Base-by-base conservation (phyloP, 2,329 filamentous ascomycete species). In the Ophiosphaerella narmari region DNA sequence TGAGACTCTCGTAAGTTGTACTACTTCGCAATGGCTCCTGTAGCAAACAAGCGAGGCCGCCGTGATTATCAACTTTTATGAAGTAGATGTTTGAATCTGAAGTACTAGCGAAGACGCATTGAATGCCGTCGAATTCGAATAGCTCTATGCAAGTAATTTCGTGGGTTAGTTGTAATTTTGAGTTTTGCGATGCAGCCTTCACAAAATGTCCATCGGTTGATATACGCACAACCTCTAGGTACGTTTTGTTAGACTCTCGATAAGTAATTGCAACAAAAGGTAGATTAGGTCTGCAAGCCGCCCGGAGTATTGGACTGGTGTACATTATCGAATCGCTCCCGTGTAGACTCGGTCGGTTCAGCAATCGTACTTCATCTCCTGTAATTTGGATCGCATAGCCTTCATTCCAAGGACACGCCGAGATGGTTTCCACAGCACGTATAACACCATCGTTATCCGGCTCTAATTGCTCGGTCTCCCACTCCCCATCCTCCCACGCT, bases 121-220 rank as follows among this genome's bases (percentile, higher is more conserved):
- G 39, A 6, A 32, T 42, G 2, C 59, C 59, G 12, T 49, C 18
- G 8, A 68, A 50, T 1, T 57, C 46, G 8, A 74, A 42, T 13
- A 73, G 54, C 39, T 72, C 65, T 34, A 74, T 44, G 42, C 70
- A 73, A 6, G 71, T 70, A 14, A 69, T 59, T 34, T 74, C 71
- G 23, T 55, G 46, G 16, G 52, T 44, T 16, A 73, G 54, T 11
- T 45, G 26, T 16, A 60, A 43, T 29, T 54, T 55, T 23, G 46
- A 47, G 24, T 54, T 32, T 2, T 38, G 21, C 38, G 46, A 23
- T 14, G 14, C 33, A 7, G 50, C 11, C 13, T 35, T 40, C 13
- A 54, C 44, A 42, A 69, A 61, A 14, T 31, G 50, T 8, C 60
- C 63, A 9, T 60, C 51, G 1, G 55, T 32, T 7, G 43, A 41